These are phyloP conservation scores for Guillardia theta DNA, from an alignment of 78 protist genomes.

Conservation along the genomic window DNA sequence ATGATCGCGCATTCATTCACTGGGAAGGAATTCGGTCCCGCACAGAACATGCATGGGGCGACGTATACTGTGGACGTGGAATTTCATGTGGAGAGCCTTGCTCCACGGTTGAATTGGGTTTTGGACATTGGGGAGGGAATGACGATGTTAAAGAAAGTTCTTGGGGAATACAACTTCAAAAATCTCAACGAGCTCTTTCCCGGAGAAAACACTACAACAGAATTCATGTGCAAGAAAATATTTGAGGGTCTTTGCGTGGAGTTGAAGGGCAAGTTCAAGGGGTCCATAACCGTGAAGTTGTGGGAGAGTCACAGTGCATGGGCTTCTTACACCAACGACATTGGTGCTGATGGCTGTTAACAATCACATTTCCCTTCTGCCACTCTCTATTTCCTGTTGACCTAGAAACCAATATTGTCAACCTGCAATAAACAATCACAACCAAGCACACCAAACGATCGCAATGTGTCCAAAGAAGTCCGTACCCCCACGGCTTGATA, in stretches of 20 bases:
- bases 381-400: too few relatives aligned
- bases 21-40: background rate
- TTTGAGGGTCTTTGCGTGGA: background rate
- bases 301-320: background rate
- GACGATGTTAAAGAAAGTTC: background rate
- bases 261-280: background rate
- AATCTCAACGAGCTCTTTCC: background rate
- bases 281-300: background rate
- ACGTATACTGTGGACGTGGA: slow-evolving; percentile 15
- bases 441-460: too few relatives aligned
- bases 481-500: too few relatives aligned
- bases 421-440: too few relatives aligned
- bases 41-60: slow-evolving; percentile 1
- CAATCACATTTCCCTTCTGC: too few relatives aligned
- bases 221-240: slow-evolving; percentile 16
- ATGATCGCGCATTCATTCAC: slow-evolving; percentile 19
- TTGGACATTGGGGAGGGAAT: background rate
- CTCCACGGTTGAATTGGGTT: background rate
- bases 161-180: background rate
- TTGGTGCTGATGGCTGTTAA: too few relatives aligned
- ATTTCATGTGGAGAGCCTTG: background rate
- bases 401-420: too few relatives aligned
- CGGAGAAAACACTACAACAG: background rate
- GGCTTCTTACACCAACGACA: background rate
- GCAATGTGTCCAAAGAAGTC: too few relatives aligned